Base-by-base conservation (phyloP, 305 asterid species). In the Stenogyne calaminthoides region DNA sequence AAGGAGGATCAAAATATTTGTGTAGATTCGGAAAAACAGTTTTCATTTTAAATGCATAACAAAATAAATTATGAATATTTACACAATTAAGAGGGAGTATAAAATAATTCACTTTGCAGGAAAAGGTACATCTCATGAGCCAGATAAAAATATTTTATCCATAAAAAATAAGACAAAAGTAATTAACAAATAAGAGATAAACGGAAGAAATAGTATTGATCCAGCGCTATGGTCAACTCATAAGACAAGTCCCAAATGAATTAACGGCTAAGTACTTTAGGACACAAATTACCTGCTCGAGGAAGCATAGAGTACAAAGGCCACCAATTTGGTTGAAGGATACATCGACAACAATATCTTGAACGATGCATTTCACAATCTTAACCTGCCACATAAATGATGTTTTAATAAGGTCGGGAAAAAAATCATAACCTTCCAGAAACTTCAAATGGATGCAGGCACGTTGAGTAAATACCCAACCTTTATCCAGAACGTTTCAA, bases 311-410 rank as follows among this genome's bases (percentile, higher is more conserved):
- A 57, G 97, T 89, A 76, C 88, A 84, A 73, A 95, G 95, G 49
- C 99, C 98, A 14, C 99, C 99, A 56, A 91, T 87, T 85, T 95
- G 99, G 81, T 91, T 95, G 74, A 93, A 80, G 64, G 99, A 92
- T 72, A 95, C 71, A 64, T 95, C 99, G 44, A 95, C 97, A 18
- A 93, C 95, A 64, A 91, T 81, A 83, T 92, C 86, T 78, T 93
- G 88, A 34, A 93, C 89, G 64, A 95, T 91, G 83, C 97, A 93
- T 80, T 95, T 95, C 72, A 95, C 89, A 52, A 95, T 74, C 84
- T 88, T 91, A 76, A 93, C 99, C 99, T 92, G 96, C 81, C 82
- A 76, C 74, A 71, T 32, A 76, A 80, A 39, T 36, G 67, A 20
- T 16, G 42, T 20, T 27, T 76, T 77, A 78, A 70, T 59, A 70